These are phyloP conservation scores for Aegilops umbellulata DNA, from an alignment of 176 grass and related monocot genomes.

Conservation along the genomic window DNA sequence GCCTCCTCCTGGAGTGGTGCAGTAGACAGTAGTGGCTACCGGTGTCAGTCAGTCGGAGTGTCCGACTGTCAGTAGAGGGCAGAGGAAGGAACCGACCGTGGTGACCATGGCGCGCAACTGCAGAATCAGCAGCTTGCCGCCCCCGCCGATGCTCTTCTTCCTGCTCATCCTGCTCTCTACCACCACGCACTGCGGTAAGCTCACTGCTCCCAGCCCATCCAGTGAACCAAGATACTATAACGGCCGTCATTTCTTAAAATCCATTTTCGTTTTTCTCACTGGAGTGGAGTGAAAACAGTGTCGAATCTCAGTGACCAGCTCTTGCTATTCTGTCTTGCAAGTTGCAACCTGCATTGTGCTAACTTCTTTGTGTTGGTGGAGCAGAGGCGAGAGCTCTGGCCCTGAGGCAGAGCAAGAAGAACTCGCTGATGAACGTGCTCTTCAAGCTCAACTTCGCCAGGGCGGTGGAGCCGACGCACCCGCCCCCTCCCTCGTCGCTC, in stretches of 20 bases:
- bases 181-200: constrained; percentile 46
- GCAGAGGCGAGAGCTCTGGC: constrained; percentile 54
- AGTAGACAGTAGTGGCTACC: background rate
- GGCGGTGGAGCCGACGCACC: constrained; percentile 31
- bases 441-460: constrained; percentile 49
- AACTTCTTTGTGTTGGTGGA: constrained; percentile 8
- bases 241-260: background rate
- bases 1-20: background rate
- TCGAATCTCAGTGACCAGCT: background rate
- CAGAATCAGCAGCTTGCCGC: background rate
- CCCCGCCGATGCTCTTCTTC: background rate
- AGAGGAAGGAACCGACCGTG: background rate
- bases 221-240: background rate
- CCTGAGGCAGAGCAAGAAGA: constrained; percentile 29
- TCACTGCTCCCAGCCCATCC: background rate
- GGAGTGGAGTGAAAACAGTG: background rate
- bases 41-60: background rate
- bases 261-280: background rate
- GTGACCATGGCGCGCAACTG: background rate
- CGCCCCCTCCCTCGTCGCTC: background rate
- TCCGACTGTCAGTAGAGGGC: background rate
- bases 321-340: background rate
- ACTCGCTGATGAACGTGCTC: constrained; percentile 40
- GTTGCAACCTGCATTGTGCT: background rate
- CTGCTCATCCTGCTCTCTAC: constrained; percentile 22